Base-by-base conservation (phyloP, 2,329 filamentous ascomycete species). In the Cryphonectria nitschkei region DNA sequence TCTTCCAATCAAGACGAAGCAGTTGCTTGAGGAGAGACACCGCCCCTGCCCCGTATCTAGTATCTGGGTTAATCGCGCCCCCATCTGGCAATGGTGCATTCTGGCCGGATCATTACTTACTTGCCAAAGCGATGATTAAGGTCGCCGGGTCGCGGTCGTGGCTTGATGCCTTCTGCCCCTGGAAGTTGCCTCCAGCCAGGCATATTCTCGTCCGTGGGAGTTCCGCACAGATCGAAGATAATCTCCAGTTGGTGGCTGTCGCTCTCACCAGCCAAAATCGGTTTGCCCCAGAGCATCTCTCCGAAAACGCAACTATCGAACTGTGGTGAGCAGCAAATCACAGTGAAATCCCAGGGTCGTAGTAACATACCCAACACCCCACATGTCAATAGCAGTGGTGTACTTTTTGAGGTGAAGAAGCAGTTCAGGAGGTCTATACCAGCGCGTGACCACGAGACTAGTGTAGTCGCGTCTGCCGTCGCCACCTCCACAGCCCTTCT, bases 311-410 rank as follows among this genome's bases (percentile, higher is more conserved):
- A 99, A n/a, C 92, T 94, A 70, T 29, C 22, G 14, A 43, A 70
- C 58, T 56, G 6, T 34, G 69, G 70, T 80, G 70, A 77, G 76
- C 76, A 29, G 67, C 9, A 1, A 37, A n/a, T n/a, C 50, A 29
- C 29, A 26, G n/a, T 37, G 34, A 41, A 7, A 22, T 6, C 37
- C 8, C 29, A 11, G 43, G 22, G 14, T n/a, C 4, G 29, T 41
- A 9, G 29, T 67, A 67, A 79, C 89, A 84, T 85, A 95, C 92
- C 95, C 96, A 75, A 98, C 95, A 76, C 96, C 96, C 96, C 96
- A 99, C 82, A 99, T 90, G 81, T 99, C 96, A 77, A 99, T 98
- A 13, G 96, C 95, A 19, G 95, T 94, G n/a, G 96, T 99, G 81
- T 99, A 99, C 75, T 90, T 90, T 76, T 94, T 91, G 43, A 99